Evolutionary conservation across 2,329 filamentous ascomycete species (phyloP).

Genomic region (Arthrinium puccinioides): DNA sequence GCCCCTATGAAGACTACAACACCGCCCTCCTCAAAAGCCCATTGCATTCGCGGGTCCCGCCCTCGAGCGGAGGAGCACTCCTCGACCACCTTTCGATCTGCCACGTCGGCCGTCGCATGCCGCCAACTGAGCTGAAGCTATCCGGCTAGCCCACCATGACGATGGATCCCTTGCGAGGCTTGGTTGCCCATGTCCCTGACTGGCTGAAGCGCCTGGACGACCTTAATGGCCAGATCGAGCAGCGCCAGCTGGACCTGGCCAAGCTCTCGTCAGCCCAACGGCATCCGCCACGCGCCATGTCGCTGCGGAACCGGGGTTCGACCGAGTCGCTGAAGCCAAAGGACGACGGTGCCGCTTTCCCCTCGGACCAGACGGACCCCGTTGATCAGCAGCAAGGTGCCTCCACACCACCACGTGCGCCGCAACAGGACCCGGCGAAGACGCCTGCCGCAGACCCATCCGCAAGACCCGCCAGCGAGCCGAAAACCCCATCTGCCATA

Average conservation of each 20-base stretch:
- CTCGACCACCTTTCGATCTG: no score
- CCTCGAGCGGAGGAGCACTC: no score
- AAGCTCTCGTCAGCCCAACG: conserved; percentile 28
- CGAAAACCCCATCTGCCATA: conserved; percentile 26
- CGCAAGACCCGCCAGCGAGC: conserved; percentile 25
- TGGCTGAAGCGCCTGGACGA: conserved; percentile 54
- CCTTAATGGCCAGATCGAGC: conserved; percentile 52
- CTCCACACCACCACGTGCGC: conserved; percentile 9
- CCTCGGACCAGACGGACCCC: conserved; percentile 8
- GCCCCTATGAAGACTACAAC: no score
- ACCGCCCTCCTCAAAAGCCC: no score
- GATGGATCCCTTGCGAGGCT: conserved; percentile 50
- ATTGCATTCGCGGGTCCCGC: no score
- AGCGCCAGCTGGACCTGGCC: conserved; percentile 54
- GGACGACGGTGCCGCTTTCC: conserved; percentile 24
- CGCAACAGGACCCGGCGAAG: conserved; percentile 6
- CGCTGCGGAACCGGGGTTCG: conserved; percentile 43
- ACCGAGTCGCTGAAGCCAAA: conserved; percentile 45
- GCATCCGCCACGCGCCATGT: no score
- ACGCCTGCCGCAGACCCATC: conserved; percentile 12
- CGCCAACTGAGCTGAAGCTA: no score
- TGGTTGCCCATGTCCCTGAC: conserved; percentile 49
- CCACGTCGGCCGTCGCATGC: no score
- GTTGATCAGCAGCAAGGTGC: neutral
- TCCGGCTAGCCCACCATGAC: no score